These are phyloP conservation scores for Francoa sonchifolia DNA, from an alignment of 441 rosid species.

Conservation along the genomic window DNA sequence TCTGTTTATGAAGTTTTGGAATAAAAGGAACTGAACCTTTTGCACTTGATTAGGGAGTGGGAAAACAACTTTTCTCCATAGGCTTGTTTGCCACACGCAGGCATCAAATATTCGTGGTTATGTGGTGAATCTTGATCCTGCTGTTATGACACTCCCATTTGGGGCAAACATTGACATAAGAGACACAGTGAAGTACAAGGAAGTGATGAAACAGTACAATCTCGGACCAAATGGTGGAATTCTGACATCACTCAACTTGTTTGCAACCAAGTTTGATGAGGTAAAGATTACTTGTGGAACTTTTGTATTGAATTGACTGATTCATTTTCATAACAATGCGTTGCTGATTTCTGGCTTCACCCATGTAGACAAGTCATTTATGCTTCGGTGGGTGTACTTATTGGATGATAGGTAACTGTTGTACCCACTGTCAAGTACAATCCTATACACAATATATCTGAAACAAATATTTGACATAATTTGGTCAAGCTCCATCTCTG, in stretches of 20 bases:
- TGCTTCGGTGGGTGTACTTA: too few species aligned
- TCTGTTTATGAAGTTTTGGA: neutral
- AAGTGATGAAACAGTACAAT: slow-evolving; percentile 92
- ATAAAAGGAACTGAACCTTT: neutral
- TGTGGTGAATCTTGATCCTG: slow-evolving; percentile 92
- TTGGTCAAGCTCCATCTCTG: too few species aligned
- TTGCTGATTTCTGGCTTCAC: neutral
- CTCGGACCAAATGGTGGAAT: slow-evolving; percentile 97
- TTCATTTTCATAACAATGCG: neutral
- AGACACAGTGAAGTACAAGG: slow-evolving; percentile 84
- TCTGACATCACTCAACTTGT: slow-evolving; percentile 76
- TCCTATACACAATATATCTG: too few species aligned
- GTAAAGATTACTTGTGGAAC: slow-evolving; percentile 20
- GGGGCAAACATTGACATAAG: slow-evolving; percentile 92
- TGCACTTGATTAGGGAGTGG: slow-evolving; percentile 54
- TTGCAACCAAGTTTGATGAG: slow-evolving; percentile 93
- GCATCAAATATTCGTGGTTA: slow-evolving; percentile 70
- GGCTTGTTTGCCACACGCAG: slow-evolving; percentile 76
- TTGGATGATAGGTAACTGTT: too few species aligned
- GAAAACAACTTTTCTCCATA: slow-evolving; percentile 81
- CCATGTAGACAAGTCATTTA: neutral
- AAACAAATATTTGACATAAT: too few species aligned
- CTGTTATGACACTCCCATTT: slow-evolving; percentile 81
- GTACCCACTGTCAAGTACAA: too few species aligned
- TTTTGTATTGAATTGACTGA: neutral